These are phyloP conservation scores for Stachybotrys echinatus DNA, from an alignment of 2,329 filamentous ascomycete genomes.

Conservation along the genomic window DNA sequence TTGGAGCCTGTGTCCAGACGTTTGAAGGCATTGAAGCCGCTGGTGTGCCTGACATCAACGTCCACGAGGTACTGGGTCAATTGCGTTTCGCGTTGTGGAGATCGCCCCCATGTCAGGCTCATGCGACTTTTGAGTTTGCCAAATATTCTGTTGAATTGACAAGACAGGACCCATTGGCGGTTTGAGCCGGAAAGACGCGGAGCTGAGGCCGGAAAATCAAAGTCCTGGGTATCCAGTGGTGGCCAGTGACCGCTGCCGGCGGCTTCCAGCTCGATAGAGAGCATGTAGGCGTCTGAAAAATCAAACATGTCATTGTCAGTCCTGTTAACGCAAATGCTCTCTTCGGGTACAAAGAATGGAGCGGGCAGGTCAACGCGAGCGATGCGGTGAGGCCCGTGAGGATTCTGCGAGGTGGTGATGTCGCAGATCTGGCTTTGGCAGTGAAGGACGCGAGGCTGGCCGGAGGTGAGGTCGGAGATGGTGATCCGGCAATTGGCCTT, in stretches of 20 bases:
- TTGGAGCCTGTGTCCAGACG: constrained; percentile 35
- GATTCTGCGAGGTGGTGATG: constrained; percentile 43
- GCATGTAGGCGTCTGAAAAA: constrained; percentile 43
- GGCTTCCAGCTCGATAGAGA: constrained; percentile 48
- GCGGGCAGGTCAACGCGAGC: constrained; percentile 41
- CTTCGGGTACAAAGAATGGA: constrained; percentile 47
- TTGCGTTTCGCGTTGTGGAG: constrained; percentile 13
- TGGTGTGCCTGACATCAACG: constrained; percentile 42
- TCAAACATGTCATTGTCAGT: constrained; percentile 41
- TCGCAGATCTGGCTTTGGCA: constrained; percentile 51
- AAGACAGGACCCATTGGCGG: constrained; percentile 33
- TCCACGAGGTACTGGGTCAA: constrained; percentile 43
- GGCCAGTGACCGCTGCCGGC: constrained; percentile 47
- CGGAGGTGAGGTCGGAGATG: constrained; percentile 26
- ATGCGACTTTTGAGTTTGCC: constrained; percentile 32
- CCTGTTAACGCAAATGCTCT: constrained; percentile 44
- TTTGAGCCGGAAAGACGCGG: constrained; percentile 12
- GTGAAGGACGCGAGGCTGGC: constrained; percentile 38
- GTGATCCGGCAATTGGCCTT: constrained; percentile 32
- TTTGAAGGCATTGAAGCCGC: constrained; percentile 28
- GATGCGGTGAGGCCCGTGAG: constrained; percentile 36
- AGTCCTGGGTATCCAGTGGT: constrained; percentile 35
- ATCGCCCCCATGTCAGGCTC: constrained; percentile 18
- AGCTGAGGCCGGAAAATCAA: constrained; percentile 17
- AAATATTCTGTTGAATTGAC: constrained; percentile 35